These are phyloP conservation scores for Colletotrichum cordylinicola DNA, from an alignment of 2,329 filamentous ascomycete species.

Conservation along the genomic window DNA sequence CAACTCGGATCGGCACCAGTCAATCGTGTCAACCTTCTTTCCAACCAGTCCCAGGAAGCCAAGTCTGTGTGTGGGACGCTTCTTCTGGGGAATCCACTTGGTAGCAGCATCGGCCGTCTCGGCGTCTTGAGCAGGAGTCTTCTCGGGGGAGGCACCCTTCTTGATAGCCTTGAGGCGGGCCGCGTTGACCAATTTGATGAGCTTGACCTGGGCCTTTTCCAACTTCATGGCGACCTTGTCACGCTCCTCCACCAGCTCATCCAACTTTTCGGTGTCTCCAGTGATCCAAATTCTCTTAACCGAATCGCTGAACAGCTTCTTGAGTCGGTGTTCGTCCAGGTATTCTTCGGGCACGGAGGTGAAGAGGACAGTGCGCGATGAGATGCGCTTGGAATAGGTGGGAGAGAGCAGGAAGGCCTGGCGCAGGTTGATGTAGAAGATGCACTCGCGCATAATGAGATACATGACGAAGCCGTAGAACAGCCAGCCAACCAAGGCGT, in stretches of 20 bases:
- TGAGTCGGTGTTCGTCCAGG: conserved; percentile 76
- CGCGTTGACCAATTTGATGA: conserved; percentile 81
- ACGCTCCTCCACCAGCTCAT: conserved; percentile 81
- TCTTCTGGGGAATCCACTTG: conserved; percentile 75
- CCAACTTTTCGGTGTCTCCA: conserved; percentile 77
- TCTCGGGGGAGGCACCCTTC: conserved; percentile 54
- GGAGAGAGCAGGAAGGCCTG: conserved; percentile 92
- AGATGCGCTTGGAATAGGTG: conserved; percentile 82
- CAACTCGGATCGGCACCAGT: conserved; percentile 81
- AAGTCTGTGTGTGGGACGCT: conserved; percentile 77
- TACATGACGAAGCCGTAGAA: conserved; percentile 91
- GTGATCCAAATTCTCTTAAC: conserved; percentile 87
- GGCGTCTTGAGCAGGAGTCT: conserved; percentile 57
- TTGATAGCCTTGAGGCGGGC: conserved; percentile 72
- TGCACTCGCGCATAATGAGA: conserved; percentile 83
- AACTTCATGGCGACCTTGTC: conserved; percentile 82
- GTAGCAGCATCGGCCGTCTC: conserved; percentile 71
- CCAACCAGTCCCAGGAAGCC: conserved; percentile 65
- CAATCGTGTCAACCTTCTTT: conserved; percentile 91
- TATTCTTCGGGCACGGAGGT: conserved; percentile 83
- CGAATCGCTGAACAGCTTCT: conserved; percentile 80
- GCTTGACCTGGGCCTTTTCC: conserved; percentile 84
- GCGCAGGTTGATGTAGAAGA: conserved; percentile 91
- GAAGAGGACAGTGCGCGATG: conserved; percentile 89
- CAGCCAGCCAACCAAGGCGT: conserved; percentile 79